These are phyloP conservation scores for Coffea eugenioides DNA, from an alignment of 257 asterid species.

Conservation along the genomic window DNA sequence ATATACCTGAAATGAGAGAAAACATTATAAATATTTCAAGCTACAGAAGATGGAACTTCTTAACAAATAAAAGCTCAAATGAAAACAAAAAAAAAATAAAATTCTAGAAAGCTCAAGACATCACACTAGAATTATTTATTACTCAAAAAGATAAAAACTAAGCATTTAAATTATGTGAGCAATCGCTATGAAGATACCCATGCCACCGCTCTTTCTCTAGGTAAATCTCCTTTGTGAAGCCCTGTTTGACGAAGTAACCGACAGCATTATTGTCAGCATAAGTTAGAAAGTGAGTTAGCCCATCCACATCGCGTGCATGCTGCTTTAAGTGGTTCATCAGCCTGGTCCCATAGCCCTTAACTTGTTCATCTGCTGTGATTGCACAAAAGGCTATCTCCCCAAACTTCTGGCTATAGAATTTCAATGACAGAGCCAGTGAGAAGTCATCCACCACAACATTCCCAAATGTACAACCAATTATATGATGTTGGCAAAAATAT, in stretches of 20 bases:
- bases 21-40: conserved; percentile 14
- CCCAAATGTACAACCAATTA: background rate
- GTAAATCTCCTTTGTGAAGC: conserved; percentile 92
- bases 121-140: background rate
- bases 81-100: no score
- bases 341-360: conserved; percentile 97
- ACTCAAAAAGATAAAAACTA: background rate
- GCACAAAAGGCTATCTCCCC: conserved; percentile 99
- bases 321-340: conserved; percentile 96
- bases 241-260: conserved; percentile 99
- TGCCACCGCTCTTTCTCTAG: conserved; percentile 97
- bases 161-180: conserved; percentile 10
- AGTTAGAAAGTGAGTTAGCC: conserved; percentile 91
- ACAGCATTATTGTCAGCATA: conserved; percentile 99
- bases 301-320: conserved; percentile 97
- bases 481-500: background rate
- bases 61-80: background rate
- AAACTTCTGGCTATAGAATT: conserved; percentile 74
- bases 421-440: conserved; percentile 6
- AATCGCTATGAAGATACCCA: conserved; percentile 57
- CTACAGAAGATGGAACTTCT: conserved; percentile 7
- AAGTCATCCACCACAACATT: background rate
- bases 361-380: conserved; percentile 95
- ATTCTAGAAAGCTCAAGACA: background rate
- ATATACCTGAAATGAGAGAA: conserved; percentile 54